These are phyloP conservation scores for Leonotis leonurus DNA, from an alignment of 257 asterid genomes.

Conservation along the genomic window DNA sequence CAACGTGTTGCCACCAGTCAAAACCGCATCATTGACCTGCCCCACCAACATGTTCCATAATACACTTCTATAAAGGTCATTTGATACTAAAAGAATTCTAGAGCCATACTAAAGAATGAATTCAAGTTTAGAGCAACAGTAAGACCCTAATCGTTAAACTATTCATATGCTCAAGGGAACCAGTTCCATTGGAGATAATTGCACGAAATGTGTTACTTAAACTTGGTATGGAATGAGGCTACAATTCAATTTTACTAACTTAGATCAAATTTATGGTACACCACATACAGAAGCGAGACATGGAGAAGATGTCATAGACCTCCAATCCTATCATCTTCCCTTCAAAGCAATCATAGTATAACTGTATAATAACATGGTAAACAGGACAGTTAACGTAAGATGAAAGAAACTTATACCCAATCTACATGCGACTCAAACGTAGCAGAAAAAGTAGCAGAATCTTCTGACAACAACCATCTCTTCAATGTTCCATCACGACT, in stretches of 20 bases:
- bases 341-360: not conserved
- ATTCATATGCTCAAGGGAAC: not conserved
- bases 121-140: not conserved
- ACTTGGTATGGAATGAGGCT: not conserved
- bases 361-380: not conserved
- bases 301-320: too few relatives aligned
- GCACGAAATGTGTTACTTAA: not conserved
- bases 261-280: not conserved
- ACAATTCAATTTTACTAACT: not conserved
- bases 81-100: conserved; percentile 2
- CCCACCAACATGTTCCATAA: conserved; percentile 18
- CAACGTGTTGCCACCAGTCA: conserved; percentile 65
- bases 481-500: conserved; percentile 95
- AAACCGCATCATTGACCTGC: conserved; percentile 93
- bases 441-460: conserved; percentile 70
- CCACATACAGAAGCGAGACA: not conserved
- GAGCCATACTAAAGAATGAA: not conserved
- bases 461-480: conserved; percentile 80
- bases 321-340: not conserved
- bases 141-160: conserved; percentile 5
- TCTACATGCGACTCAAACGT: conserved; percentile 96
- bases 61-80: conserved; percentile 14
- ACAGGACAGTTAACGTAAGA: conserved; percentile 9
- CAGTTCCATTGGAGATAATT: not conserved
- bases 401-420: conserved; percentile 53